A percentile compares a stretch with the other conserved stretches of the same genome.
phyloP scores from a whole-genome alignment of 495 filamentous ascomycete genomes.

The Penicillium tannophilum region DNA sequence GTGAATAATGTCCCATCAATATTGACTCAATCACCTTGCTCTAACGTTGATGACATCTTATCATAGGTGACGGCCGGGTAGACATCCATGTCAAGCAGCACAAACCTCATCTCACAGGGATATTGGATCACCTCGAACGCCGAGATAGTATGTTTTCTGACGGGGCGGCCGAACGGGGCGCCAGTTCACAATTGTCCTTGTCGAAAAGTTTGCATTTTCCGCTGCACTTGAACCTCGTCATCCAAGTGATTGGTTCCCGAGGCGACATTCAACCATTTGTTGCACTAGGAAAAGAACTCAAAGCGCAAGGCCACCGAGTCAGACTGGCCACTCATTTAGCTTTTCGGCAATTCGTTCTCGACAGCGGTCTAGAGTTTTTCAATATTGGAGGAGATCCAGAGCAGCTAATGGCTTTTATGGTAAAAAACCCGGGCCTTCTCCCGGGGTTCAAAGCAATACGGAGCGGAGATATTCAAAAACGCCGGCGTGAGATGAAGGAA shows the following conservation, averaged over 20 bases:
- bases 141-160: too few relatives aligned
- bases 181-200: too few relatives aligned
- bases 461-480: slow-evolving; percentile 42
- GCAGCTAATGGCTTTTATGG: slow-evolving; percentile 60
- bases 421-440: slow-evolving; percentile 51
- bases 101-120: too few relatives aligned
- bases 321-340: slow-evolving; percentile 60
- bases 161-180: too few relatives aligned
- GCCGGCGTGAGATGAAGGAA: slow-evolving; percentile 46
- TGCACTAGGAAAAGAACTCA: slow-evolving; percentile 56
- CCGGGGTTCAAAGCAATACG: slow-evolving; percentile 43
- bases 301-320: slow-evolving; percentile 48
- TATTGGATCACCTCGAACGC: too few relatives aligned
- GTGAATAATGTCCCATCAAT: too few relatives aligned
- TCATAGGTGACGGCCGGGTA: too few relatives aligned
- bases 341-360: slow-evolving; percentile 56
- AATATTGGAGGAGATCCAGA: slow-evolving; percentile 63
- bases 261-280: slow-evolving; percentile 73
- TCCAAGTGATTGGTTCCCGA: slow-evolving; percentile 69
- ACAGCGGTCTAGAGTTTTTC: slow-evolving; percentile 54
- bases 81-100: too few relatives aligned
- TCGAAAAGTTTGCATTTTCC: background rate
- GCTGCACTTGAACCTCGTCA: slow-evolving; percentile 64
- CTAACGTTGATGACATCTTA: too few relatives aligned
- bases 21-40: too few relatives aligned